phyloP scores from a whole-genome alignment of 2,329 filamentous ascomycete species.

The Whalleya microplaca region DNA sequence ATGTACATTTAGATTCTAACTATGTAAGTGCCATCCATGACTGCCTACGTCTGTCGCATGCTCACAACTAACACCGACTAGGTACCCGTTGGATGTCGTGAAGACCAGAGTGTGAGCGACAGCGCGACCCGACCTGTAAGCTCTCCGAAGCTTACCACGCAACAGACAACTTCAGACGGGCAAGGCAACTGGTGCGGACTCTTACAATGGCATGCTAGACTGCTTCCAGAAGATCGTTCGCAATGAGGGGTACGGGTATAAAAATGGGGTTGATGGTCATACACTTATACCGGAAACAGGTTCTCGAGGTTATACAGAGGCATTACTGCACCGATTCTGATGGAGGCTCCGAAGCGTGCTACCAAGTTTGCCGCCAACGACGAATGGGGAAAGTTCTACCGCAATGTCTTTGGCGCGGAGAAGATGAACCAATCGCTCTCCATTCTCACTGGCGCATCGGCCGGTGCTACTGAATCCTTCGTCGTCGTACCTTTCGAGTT shows the following conservation, averaged over 20 bases:
- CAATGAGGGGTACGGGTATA: slow-evolving; percentile 76
- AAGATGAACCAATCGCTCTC: slow-evolving; percentile 94
- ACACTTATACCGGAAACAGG: slow-evolving; percentile 47
- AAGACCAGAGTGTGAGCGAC: slow-evolving; percentile 89
- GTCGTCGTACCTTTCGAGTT: slow-evolving; percentile 90
- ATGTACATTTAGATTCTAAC: slow-evolving; percentile 72
- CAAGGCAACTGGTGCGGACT: slow-evolving; percentile 72
- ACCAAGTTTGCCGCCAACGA: slow-evolving; percentile 99
- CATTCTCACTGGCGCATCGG: slow-evolving; percentile 89
- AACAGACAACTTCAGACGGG: slow-evolving; percentile 84
- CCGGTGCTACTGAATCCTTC: slow-evolving; percentile 93
- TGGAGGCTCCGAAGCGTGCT: slow-evolving; percentile 88
- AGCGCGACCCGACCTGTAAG: slow-evolving; percentile 8
- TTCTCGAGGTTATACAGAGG: slow-evolving; percentile 92
- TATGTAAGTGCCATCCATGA: slow-evolving; percentile 66
- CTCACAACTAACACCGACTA: slow-evolving; percentile 44
- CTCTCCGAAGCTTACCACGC: slow-evolving; percentile 11
- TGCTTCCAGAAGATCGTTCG: slow-evolving; percentile 97
- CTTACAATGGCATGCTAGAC: slow-evolving; percentile 96
- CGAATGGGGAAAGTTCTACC: slow-evolving; percentile 95
- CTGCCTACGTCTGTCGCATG: slow-evolving; percentile 14
- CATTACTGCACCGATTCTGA: slow-evolving; percentile 93
- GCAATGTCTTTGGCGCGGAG: slow-evolving; percentile 77
- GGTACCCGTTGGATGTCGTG: slow-evolving; percentile 98
- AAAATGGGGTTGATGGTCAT: not conserved